Evolutionary conservation across 495 filamentous ascomycete species (phyloP), one percentile per base, ranked within the genome.

Genomic region (Daldinia loculata): DNA sequence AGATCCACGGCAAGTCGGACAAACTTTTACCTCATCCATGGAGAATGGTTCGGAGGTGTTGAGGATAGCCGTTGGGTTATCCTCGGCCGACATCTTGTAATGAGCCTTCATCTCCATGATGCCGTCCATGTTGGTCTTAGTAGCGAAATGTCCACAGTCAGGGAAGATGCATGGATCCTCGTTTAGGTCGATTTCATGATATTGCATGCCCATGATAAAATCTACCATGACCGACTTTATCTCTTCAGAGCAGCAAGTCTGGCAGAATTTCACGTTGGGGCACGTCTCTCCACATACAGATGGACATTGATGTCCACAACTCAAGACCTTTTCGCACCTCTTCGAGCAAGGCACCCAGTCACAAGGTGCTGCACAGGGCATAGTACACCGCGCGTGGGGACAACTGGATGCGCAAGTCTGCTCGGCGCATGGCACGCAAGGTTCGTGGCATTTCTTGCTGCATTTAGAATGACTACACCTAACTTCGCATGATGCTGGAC

Each of bases 331-430:
- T 1, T 80, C 73, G 61, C 92, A 95, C 4, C 92, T 84, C 50
- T 82, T 67, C 0, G 86, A 88, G 67, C 92, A 94, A 39, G 91
- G 91, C 7, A 90, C 75, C 71, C 86, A 84, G 65, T 90, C 83
- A 74, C 91, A 94, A 8, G 91, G 91, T 1, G 86, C 91, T 0
- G 89, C 88, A 64, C 92, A 94, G 32, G 90, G 90, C 85, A 93
- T 85, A n/a, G 81, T 78, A 63, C 89, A 90, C 39, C 72, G 61
- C 27, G 77, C 76, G 75, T 92, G 89, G 6, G 81, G 70, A 74
- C 91, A 93, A 7, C 71, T 66, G 52, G 84, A 91, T 6, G 82
- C 72, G 69, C 90, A 92, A 45, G 77, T 70, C 17, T 78, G 73
- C 56, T 87, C 84, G 0, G 85, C 87, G 69, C 91, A 94, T 7